Evolutionary conservation across 176 grass and related monocot species (phyloP), one percentile per base, ranked within the genome.

Genomic region (Aegilops speltoides): DNA sequence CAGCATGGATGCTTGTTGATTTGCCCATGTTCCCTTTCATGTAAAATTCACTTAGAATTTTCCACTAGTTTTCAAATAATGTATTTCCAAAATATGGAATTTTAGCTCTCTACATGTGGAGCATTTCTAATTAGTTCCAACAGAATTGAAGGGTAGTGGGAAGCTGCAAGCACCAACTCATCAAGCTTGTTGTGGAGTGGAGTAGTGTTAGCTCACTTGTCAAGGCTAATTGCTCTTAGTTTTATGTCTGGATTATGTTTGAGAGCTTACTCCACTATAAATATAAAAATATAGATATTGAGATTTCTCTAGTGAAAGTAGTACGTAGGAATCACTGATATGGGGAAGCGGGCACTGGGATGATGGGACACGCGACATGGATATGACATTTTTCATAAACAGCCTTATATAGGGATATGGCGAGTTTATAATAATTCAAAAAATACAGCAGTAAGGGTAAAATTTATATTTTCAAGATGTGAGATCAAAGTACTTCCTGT

Each of bases 391-490:
- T 70, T 36, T 4, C 19, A 37, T 4, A 70, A 37, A 70, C 32
- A 70, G 67, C 67, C 19, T 70, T 70, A 70, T 70, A 70, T 22
- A 1, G 17, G 32, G 33, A 37, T 70, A 36, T 36, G 16, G 6
- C 16, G 16, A 54, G 50, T 54, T 17, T 54, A 54, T 54, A 54
- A 54, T 7, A 54, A 36, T 10, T n/a, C 10, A 36, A 38, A 70
- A 70, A 69, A 34, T 34, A 70, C 17, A 4, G 10, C 19, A 70
- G 22, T 38, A 19, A 38, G 34, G 33, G 22, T 22, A 70, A 69
- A 36, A n/a, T 38, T 37, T 38, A n/a, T 70, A 70, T n/a, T n/a
- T 37, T 70, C 22, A 70, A 70, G 68, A 70, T 70, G 68, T 70
- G 20, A 38, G 67, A 70, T 70, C 68, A 70, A 70, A 38, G 19